These are phyloP conservation scores for Trichothecium roseum DNA, from an alignment of 2,329 filamentous ascomycete species.

Conservation along the genomic window DNA sequence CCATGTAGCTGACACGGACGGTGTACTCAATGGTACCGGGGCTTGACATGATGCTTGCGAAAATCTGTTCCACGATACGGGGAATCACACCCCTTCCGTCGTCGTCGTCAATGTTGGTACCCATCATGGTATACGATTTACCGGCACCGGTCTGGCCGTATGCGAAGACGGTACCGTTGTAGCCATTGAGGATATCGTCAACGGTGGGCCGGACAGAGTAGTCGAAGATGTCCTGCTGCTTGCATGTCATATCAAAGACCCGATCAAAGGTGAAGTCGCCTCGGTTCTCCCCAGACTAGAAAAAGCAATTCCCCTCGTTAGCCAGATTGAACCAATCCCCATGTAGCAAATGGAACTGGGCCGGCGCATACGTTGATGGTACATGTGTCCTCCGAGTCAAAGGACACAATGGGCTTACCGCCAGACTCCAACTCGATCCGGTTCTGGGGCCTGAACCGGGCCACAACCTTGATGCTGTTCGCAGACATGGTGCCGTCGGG, in stretches of 20 bases:
- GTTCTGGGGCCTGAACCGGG: slow-evolving; percentile 96
- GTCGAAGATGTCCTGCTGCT: slow-evolving; percentile 90
- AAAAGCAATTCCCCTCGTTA: slow-evolving; percentile 10
- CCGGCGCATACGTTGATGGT: slow-evolving; percentile 58
- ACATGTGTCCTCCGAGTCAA: slow-evolving; percentile 84
- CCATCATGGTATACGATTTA: slow-evolving; percentile 94
- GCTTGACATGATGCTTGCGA: slow-evolving; percentile 85
- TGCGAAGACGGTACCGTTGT: slow-evolving; percentile 98
- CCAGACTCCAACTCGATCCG: slow-evolving; percentile 82
- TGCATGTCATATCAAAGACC: slow-evolving; percentile 88
- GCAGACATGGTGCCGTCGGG: slow-evolving; percentile 39
- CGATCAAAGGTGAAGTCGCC: slow-evolving; percentile 94
- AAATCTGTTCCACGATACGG: slow-evolving; percentile 95
- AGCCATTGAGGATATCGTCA: slow-evolving; percentile 96
- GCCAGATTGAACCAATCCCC: slow-evolving; percentile 5
- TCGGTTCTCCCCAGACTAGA: slow-evolving; percentile 68
- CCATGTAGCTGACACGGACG: slow-evolving; percentile 98
- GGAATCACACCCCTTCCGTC: slow-evolving; percentile 88
- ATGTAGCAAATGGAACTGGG: slow-evolving; percentile 1
- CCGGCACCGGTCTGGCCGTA: slow-evolving; percentile 97
- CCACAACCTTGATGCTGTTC: slow-evolving; percentile 79
- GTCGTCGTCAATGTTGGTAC: slow-evolving; percentile 78
- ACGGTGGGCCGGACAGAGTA: slow-evolving; percentile 95
- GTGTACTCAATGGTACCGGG: slow-evolving; percentile 95
- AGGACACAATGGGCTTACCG: slow-evolving; percentile 83